Conservation (phyloP, 139 green algal species). For the Volvox reticuliferus region DNA sequence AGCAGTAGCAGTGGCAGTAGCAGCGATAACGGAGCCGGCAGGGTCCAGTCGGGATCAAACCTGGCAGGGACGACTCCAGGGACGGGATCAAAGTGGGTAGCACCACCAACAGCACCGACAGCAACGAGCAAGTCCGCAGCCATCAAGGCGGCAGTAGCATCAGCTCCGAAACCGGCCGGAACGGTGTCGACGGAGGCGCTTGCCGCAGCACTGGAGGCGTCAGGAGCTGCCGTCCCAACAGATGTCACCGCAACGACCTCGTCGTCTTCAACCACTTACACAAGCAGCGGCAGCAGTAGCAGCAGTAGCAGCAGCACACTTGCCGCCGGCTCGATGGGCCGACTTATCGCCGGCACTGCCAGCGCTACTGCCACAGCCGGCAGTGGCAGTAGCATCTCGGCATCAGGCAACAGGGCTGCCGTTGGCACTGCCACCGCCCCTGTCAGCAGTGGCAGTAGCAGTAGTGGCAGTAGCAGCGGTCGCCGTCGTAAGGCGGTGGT, state of each 20-base stretch:
- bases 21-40: background rate
- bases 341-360: background rate
- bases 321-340: background rate
- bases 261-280: background rate
- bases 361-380: background rate
- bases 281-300: background rate
- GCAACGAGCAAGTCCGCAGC: background rate
- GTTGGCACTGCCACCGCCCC: background rate
- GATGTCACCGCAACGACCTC: background rate
- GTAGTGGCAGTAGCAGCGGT: conserved; percentile 7
- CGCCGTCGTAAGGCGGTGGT: conserved; percentile 56
- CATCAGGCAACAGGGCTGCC: background rate
- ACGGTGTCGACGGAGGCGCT: background rate
- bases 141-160: background rate
- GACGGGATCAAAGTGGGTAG: too few species aligned
- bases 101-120: background rate
- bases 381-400: background rate
- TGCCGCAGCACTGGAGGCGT: background rate
- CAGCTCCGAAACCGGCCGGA: background rate
- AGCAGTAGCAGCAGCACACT: background rate
- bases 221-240: background rate
- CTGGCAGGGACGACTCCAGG: too few species aligned
- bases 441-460: background rate
- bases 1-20: background rate
- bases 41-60: background rate